These are phyloP conservation scores for Geotrichum siamense DNA, from an alignment of 1,139 yeast genomes.

Conservation along the genomic window DNA sequence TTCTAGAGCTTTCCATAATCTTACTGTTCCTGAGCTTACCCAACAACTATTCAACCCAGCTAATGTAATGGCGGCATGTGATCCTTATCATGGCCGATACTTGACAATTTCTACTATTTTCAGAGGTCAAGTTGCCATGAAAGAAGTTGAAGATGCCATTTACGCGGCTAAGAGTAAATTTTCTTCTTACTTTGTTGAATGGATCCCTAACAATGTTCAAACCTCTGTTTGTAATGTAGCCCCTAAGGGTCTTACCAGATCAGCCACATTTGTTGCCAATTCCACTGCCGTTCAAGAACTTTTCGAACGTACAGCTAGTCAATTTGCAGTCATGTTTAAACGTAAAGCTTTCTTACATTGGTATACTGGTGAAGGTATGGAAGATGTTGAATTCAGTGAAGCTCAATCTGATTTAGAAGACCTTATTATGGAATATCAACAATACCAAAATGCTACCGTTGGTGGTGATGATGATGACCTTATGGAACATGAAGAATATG, in stretches of 20 bases:
- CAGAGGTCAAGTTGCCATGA: constrained; percentile 41
- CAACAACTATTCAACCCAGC: constrained; percentile 42
- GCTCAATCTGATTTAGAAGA: constrained; percentile 41
- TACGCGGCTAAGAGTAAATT: constrained; percentile 35
- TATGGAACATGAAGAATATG: constrained; percentile 25
- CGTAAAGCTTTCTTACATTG: constrained; percentile 43
- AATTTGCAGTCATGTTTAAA: constrained; percentile 41
- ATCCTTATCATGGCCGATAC: constrained; percentile 40
- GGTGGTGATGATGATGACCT: constrained; percentile 32
- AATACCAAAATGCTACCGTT: constrained; percentile 39
- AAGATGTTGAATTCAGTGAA: constrained; percentile 42
- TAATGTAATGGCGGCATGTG: constrained; percentile 43
- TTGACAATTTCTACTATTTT: constrained; percentile 41
- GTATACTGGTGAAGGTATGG: constrained; percentile 45
- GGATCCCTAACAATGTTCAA: constrained; percentile 41
- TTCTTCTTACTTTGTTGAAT: constrained; percentile 38
- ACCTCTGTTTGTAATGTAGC: constrained; percentile 41
- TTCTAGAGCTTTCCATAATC: constrained; percentile 37
- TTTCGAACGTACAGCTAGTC: constrained; percentile 37
- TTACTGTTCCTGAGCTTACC: constrained; percentile 41
- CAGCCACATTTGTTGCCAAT: constrained; percentile 43
- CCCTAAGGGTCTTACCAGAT: constrained; percentile 36
- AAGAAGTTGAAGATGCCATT: constrained; percentile 42
- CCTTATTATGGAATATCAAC: constrained; percentile 40
- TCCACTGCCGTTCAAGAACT: constrained; percentile 42